Evolutionary conservation across 805 yeast species (phyloP), one percentile per base, ranked within the genome.

Genomic region (Barnettozyma californica): DNA sequence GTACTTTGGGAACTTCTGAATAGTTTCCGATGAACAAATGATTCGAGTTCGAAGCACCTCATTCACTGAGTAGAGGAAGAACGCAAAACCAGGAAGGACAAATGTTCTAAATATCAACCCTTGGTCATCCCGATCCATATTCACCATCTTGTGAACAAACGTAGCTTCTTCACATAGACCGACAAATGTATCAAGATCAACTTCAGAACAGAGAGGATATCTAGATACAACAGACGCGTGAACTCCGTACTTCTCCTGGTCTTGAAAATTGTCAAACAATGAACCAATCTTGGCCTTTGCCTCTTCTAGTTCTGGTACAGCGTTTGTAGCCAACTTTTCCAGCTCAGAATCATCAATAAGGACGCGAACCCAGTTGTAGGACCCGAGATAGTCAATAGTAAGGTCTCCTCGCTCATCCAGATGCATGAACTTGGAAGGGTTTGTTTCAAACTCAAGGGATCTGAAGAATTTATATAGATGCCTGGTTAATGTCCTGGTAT

Each of bases 101-200:
- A 47, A 10, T 5, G 38, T 40, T 16, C 50, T 41, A 7, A 44
- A 7, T 10, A 44, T 18, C 25, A 43, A 41, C 14, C 44, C 44
- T 10, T 43, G 35, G n/a, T 26, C 19, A 14, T 39, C 31, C n/a
- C 25, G 18, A 9, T 39, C 41, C 18, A 29, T 31, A 21, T 44
- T 47, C 18, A 44, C 38, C 16, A 47, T 18, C 27, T 29, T 43
- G 25, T 47, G 50, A 18, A 37, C 44, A 41, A 40, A 47, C 9
- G 50, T 38, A 27, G 43, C 42, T 5, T 25, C 41, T 13, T 43
- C 26, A 44, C 50, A 47, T 7, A 47, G 36, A 10, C 50, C 50
- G 14, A 26, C 41, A 21, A 43, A 47, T 2, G 45, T 35, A 2
- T 26, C 37, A 9, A 37, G 34, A 21, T 47, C 39, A 20, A 47